Conservation (phyloP, 257 asterid genomes). For the Fraxinus excelsior region DNA sequence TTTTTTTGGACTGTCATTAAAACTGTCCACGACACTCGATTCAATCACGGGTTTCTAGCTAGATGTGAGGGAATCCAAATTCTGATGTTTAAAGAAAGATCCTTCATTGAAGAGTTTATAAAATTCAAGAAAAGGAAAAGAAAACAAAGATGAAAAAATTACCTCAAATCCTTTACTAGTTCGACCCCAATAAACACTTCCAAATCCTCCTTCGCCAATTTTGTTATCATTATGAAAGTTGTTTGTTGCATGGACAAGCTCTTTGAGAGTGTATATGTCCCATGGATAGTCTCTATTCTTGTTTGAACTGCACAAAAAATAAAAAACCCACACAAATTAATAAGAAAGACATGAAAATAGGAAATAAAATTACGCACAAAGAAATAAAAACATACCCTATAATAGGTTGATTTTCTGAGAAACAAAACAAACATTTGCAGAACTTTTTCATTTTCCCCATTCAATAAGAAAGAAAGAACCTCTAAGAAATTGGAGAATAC, state of each 20-base stretch:
- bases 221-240: slow-evolving; percentile 70
- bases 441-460: slow-evolving; percentile 22
- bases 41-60: too few relatives aligned
- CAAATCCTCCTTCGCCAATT: slow-evolving; percentile 89
- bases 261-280: slow-evolving; percentile 71
- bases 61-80: too few relatives aligned
- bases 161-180: slow-evolving; percentile 77
- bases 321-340: background rate
- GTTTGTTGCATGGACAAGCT: slow-evolving; percentile 69
- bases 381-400: slow-evolving; percentile 25
- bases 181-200: slow-evolving; percentile 85
- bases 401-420: slow-evolving; percentile 29
- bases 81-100: background rate
- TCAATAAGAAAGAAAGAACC: background rate
- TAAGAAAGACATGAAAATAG: background rate
- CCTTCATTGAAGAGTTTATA: background rate
- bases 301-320: slow-evolving; percentile 23
- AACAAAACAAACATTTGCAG: slow-evolving; percentile 33
- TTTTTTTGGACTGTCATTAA: background rate
- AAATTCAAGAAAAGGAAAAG: background rate
- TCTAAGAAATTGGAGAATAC: slow-evolving; percentile 17
- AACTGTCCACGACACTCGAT: too few relatives aligned
- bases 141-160: slow-evolving; percentile 9
- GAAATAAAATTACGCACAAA: background rate
- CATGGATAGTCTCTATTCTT: slow-evolving; percentile 56